Base-by-base conservation (phyloP, 371 early-diverging fungal genomes). In the Mucor sp. region DNA sequence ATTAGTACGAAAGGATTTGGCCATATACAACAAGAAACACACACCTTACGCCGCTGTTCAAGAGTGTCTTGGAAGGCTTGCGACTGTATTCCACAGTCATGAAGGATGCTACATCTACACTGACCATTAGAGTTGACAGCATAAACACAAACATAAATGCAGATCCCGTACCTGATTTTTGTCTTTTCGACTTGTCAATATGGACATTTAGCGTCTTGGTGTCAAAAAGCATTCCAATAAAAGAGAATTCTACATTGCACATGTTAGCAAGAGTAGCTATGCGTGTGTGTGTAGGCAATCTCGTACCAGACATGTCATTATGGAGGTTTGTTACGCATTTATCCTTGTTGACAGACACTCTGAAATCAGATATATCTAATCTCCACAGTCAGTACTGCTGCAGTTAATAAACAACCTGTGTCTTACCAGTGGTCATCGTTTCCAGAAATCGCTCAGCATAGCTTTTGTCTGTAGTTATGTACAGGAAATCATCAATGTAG, bases 401-500 rank as follows among this genome's bases (percentile, higher is more conserved):
- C 47, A 47, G 1, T 1, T 6, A 7, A 30, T 30, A 30, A 6
- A n/a, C 0, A 44, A 19, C 91, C 64, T 67, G 41, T 15, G 78
- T 58, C 86, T 91, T 87, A 25, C 72, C 74, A 28, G 75, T 62
- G 28, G 87, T 58, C 72, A 95, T 89, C 8, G 65, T 48, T 3
- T 63, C 39, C 0, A 86, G 17, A 89, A 56, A 85, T 75, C 3
- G 68, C 71, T 56, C 70, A 68, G 55, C 70, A 55, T 47, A 78
- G 64, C 28, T 87, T 0, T 14, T 28, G 19, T 58, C 35, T 32
- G 48, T 68, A 6, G 68, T 92, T 14, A 96, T 79, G 48, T 90
- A 86, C 32, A 97, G 65, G 75, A 94, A 94, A 66, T 97, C 97
- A 62, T 97, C 97, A 0, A 93, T 83, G 39, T 88, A 85, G 6